Conservation (phyloP, 2,329 filamentous ascomycete species). For the Penicillium sp. region DNA sequence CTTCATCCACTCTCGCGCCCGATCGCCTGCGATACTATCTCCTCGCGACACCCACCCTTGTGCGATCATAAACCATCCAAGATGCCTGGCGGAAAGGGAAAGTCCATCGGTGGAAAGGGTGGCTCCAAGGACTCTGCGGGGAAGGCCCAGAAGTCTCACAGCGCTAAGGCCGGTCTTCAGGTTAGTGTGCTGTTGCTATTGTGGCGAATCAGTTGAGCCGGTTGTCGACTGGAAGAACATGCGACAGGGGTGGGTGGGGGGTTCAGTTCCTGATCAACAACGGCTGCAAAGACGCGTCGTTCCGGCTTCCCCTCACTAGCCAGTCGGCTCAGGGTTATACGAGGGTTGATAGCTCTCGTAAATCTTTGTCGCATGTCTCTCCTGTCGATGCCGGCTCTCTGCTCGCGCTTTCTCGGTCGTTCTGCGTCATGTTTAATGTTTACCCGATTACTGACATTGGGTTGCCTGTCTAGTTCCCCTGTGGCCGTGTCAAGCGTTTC, state of each 20-base stretch:
- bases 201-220: background rate
- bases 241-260: constrained; percentile 6
- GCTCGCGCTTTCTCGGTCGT: background rate
- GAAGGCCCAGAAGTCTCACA: constrained; percentile 93
- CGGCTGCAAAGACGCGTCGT: constrained; percentile 27
- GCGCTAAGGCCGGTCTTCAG: constrained; percentile 92
- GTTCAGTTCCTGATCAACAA: constrained; percentile 6
- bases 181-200: constrained; percentile 58
- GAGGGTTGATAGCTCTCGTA: constrained; percentile 5
- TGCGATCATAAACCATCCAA: constrained; percentile 38
- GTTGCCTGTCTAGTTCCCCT: constrained; percentile 75
- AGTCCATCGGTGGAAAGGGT: constrained; percentile 87
- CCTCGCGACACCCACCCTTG: constrained; percentile 32
- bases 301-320: constrained; percentile 14
- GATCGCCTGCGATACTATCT: constrained; percentile 25
- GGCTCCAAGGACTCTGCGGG: constrained; percentile 80
- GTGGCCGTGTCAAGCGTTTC: constrained; percentile 99
- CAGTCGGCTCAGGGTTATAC: constrained; percentile 6
- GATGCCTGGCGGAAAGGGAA: constrained; percentile 92
- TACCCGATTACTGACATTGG: constrained; percentile 27
- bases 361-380: constrained; percentile 15
- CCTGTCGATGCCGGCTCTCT: background rate
- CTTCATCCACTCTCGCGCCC: constrained; percentile 32
- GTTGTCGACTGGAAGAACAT: constrained; percentile 2
- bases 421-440: background rate